Base-by-base conservation (phyloP, 805 yeast genomes). In the Candida pseudofarinosa region DNA sequence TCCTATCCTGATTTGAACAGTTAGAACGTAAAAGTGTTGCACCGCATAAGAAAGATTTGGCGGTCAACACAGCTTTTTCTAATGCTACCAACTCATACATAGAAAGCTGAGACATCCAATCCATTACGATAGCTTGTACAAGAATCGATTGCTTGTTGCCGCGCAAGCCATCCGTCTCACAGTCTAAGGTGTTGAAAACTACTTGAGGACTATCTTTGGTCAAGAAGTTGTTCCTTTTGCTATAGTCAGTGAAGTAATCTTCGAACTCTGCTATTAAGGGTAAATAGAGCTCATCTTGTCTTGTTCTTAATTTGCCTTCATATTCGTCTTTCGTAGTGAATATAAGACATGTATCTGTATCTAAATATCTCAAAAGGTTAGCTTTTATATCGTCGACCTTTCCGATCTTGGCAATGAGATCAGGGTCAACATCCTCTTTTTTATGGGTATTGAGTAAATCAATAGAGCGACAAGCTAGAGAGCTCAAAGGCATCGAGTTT, bases 311-410 rank as follows among this genome's bases (percentile, higher is more conserved):
- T 34, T 69, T 71, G 7, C 98, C 98, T 51, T 86, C 90, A 58
- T 85, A 88, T 59, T 91, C 98, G 34, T 69, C 73, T 8, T 53
- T 50, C 10, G 97, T 95, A 1, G 97, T 82, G 56, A 90, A 85
- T 6, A 91, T 88, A 41, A 93, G 72, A 48, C 95, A 69, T 1
- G 98, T 89, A 62, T 93, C 99, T 0, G 99, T 93, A 60, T 93
- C 99, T 45, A 95, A 70, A 58, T 90, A 93, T 42, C 90, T 80
- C 55, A 91, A 67, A 47, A 93, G 65, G 48, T 76, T 77, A 35
- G 73, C 62, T 47, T 79, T 75, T 16, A 88, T 77, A 35, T 76
- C 77, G 3, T 73, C 76, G 35, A 79, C 65, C 46, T 71, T 77
- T 7, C 90, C 89, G 32, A 82, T 73, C 58, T 85, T 84, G 35